Base-by-base conservation (phyloP, 2,329 filamentous ascomycete genomes). In the Penicillium verrucosum region DNA sequence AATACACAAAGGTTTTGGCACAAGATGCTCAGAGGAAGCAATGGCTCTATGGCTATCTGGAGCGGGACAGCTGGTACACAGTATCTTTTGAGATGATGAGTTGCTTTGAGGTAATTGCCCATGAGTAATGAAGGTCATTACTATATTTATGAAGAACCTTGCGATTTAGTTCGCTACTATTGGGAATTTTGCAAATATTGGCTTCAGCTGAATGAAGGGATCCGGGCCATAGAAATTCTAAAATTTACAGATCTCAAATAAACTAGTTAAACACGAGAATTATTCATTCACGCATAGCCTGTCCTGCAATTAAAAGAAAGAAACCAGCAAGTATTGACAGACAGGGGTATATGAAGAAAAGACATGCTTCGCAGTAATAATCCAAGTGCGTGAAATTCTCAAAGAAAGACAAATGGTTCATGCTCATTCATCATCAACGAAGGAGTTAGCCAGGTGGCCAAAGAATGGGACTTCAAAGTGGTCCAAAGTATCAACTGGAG, bases 381-480 rank as follows among this genome's bases (percentile, higher is more conserved):
- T 54, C 51, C 58, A 60, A 58, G 42, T 51, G 49, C 34, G 51
- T 23, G 47, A 23, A 57, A 57, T 56, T 23, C 27, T 10, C 45
- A 57, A 51, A 49, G 37, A 56, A 52, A 37, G 30, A 21, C 43
- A 29, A 29, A 25, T 14, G 8, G 30, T 14, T 41, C 32, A 21
- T 30, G 23, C 29, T 75, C 69, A 88, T 73, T 97, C 94, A 70
- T 96, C 90, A 68, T 97, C 93, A 56, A 97, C 82, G 70, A 97
- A 93, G 27, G 89, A 89, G 75, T 88, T 96, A 42, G 94, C 94
- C 65, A 97, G 78, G 41, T 81, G 81, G 5, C 94, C 94, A 68
- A 97, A 88, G 68, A 96, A 85, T 0, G 93, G 93, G 2, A 97
- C 82, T 74, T 97, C 92, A 60, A 87, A 95, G 71, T 93, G 78